These are phyloP conservation scores for Microdochium bolleyi DNA, from an alignment of 2,329 filamentous ascomycete genomes.

Conservation along the genomic window DNA sequence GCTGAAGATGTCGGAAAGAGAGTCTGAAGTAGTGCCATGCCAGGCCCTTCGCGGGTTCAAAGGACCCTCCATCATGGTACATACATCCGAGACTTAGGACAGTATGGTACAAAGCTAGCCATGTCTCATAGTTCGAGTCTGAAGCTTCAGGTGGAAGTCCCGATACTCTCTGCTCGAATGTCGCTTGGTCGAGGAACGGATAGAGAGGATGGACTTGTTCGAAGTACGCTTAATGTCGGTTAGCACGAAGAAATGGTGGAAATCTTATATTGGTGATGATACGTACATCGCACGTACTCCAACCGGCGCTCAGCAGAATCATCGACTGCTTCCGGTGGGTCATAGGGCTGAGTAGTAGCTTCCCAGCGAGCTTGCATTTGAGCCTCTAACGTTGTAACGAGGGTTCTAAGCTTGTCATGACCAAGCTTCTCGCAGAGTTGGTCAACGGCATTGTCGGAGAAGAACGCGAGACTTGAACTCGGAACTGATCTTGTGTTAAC, in stretches of 20 bases:
- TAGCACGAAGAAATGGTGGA: background rate
- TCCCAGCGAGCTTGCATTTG: too few species aligned
- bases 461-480: slow-evolving; percentile 17
- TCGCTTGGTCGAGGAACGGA: slow-evolving; percentile 25
- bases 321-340: background rate
- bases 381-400: background rate
- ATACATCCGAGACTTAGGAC: slow-evolving; percentile 26
- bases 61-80: slow-evolving; percentile 22
- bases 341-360: too few species aligned
- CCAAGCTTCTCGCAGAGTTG: background rate
- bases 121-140: slow-evolving; percentile 7
- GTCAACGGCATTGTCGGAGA: slow-evolving; percentile 18
- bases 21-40: slow-evolving; percentile 29
- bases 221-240: slow-evolving; percentile 22
- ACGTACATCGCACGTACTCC: too few species aligned
- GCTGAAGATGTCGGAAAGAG: too few species aligned
- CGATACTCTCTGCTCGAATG: slow-evolving; percentile 25
- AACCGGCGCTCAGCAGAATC: too few species aligned
- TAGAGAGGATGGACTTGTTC: slow-evolving; percentile 24
- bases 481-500: too few species aligned
- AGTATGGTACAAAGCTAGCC: slow-evolving; percentile 25
- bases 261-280: slow-evolving; percentile 10
- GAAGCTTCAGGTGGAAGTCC: too few species aligned
- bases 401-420: background rate
- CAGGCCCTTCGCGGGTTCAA: slow-evolving; percentile 24